phyloP scores from a whole-genome alignment of 179 eudicot species.

The Sideroxylon spinosum region DNA sequence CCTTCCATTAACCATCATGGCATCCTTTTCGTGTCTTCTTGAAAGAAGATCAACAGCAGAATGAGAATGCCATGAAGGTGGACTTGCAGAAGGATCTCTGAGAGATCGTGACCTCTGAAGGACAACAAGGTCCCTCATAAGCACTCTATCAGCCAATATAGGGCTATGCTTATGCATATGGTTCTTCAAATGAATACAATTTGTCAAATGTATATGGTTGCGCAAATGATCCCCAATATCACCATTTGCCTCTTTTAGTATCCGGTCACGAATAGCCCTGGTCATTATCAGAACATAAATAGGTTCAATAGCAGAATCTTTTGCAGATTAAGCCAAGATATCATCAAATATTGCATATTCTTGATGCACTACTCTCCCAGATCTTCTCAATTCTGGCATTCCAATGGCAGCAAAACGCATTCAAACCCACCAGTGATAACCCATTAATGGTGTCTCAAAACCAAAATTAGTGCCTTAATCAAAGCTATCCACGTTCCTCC shows the following conservation, averaged over 20 bases:
- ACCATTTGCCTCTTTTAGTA: slow-evolving; percentile 80
- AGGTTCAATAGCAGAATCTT: slow-evolving; percentile 22
- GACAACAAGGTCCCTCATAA: slow-evolving; percentile 74
- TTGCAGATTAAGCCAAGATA: slow-evolving; percentile 28
- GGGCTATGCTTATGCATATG: slow-evolving; percentile 93
- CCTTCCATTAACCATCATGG: slow-evolving; percentile 40
- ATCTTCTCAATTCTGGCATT: slow-evolving; percentile 24
- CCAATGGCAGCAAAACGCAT: slow-evolving; percentile 26
- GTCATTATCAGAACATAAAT: slow-evolving; percentile 57
- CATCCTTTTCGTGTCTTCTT: slow-evolving; percentile 44
- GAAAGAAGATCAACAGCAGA: slow-evolving; percentile 45
- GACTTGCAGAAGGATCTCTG: slow-evolving; percentile 84
- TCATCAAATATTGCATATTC: slow-evolving; percentile 37
- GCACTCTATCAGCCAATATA: slow-evolving; percentile 57
- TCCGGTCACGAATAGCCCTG: slow-evolving; percentile 62
- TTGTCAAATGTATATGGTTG: slow-evolving; percentile 82
- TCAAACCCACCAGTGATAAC: slow-evolving; percentile 20
- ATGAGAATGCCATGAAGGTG: slow-evolving; percentile 76
- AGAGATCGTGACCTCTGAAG: slow-evolving; percentile 85
- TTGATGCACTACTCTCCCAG: slow-evolving; percentile 23
- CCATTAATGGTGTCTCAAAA: slow-evolving; percentile 4
- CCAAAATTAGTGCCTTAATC: slow-evolving; percentile 18
- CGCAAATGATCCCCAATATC: slow-evolving; percentile 72
- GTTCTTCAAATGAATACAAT: slow-evolving; percentile 88
- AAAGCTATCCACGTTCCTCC: slow-evolving; percentile 24